Percentiles rank a stretch among this genome's conserved stretches.
Conservation (phyloP, 495 filamentous ascomycete genomes). For the Saxophila tyrrhenica region DNA sequence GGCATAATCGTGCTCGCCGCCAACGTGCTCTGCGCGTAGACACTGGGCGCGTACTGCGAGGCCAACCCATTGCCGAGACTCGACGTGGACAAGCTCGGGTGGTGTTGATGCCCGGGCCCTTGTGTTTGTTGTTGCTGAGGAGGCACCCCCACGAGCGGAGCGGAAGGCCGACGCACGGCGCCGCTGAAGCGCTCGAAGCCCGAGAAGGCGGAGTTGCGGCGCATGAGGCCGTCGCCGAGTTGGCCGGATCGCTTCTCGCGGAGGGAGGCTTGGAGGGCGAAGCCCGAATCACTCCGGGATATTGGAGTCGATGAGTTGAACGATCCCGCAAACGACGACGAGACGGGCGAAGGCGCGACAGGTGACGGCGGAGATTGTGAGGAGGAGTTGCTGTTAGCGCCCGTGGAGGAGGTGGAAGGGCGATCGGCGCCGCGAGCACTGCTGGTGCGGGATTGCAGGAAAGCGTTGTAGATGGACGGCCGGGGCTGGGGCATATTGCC, state of each 20-base stretch:
- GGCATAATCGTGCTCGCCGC: conserved; percentile 98
- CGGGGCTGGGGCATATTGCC: conserved; percentile 30
- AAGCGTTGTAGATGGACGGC: conserved; percentile 76
- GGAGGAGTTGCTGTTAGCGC: conserved; percentile 31
- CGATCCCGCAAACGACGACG: conserved; percentile 61
- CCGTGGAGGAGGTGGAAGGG: conserved; percentile 66
- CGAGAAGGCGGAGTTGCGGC: conserved; percentile 75
- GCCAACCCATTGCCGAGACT: conserved; percentile 61
- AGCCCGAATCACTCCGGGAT: conserved; percentile 83
- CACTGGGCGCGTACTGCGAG: conserved; percentile 84
- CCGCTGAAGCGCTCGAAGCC: conserved; percentile 61
- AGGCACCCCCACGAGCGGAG: too few relatives aligned
- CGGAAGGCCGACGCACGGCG: conserved; percentile 61
- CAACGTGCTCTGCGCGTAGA: conserved; percentile 92
- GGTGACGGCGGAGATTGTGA: conserved; percentile 65
- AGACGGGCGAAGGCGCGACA: conserved; percentile 59
- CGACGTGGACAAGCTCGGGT: conserved; percentile 71
- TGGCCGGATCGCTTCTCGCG: conserved; percentile 92
- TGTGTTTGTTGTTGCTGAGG: too few relatives aligned
- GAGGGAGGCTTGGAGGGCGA: conserved; percentile 69
- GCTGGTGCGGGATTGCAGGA: conserved; percentile 63
- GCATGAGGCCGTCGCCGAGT: conserved; percentile 63
- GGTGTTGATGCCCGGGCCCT: conserved; percentile 49
- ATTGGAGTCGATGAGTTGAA: too few relatives aligned
- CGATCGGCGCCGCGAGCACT: conserved; percentile 53